Base-by-base conservation (phyloP, 2,329 filamentous ascomycete genomes). In the Fusarium brachygibbosum region DNA sequence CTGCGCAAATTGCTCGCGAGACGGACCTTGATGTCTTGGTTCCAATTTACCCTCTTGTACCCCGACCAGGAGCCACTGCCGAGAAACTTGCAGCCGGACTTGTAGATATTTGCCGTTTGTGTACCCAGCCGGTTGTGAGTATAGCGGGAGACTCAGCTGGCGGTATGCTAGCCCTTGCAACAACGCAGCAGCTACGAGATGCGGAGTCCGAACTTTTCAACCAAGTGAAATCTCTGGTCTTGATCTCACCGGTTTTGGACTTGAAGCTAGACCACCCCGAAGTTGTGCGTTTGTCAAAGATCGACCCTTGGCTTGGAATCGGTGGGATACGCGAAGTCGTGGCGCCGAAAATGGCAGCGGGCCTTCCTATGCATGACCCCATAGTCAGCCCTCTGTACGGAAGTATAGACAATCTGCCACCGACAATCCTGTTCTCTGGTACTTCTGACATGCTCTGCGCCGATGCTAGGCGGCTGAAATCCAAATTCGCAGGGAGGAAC, bases 1-100 rank as follows among this genome's bases (percentile, higher is more conserved):
- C 31, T 1, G 53, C 34, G 2, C 29, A 60, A 7, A 40, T 58
- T 9, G 28, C 23, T 3, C 25, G 12, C 2, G 53, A 58, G n/a
- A 60, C 57, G 0, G 29, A 38, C 1, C 34, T 60, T 0, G 34
- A 49, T 4, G 53, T 58, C 1, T 21, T 60, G 19, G 11, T 58
- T 17, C 53, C 57, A 3, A 60, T 60, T 16, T 60, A 60, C 7
- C 41, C 53, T 0, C 57, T 60, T 13, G 28, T 60, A 6, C 57
- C 57, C 4, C 37, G 53, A 9, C 57, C 57, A 2, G 41, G 35
- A 4, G 57, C 57, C 6, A 60, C 57, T 10, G 57, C 57, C 0
- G 9, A 60, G 34, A 49, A 58, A 2, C 41, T 58, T 0, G 31
- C 53, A 2, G 34, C 23, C 12, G 53, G 57, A 2, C 6, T 60